A percentile compares a stretch with the other conserved stretches of the same genome.
Evolutionary conservation across 805 yeast genomes (phyloP).

Genomic region (Starmerella bombicola): DNA sequence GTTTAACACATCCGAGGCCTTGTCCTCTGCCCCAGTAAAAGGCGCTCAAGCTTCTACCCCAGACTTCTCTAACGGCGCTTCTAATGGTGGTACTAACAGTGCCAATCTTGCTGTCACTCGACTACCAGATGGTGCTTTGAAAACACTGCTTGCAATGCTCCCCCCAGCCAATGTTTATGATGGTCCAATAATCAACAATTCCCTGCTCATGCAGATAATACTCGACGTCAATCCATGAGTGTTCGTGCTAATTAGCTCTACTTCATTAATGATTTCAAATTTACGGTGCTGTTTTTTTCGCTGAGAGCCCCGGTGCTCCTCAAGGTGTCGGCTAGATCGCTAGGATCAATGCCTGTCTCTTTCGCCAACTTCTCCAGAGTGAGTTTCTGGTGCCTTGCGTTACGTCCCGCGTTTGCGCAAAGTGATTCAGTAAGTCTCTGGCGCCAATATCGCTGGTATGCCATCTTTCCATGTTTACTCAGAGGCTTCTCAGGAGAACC

Average conservation of each 20-base stretch:
- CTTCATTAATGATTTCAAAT: background rate
- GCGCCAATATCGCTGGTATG: constrained; percentile 71
- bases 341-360: constrained; percentile 28
- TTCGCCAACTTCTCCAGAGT: constrained; percentile 24
- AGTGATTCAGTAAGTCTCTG: constrained; percentile 31
- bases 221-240: background rate
- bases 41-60: background rate
- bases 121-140: constrained; percentile 2
- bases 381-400: background rate
- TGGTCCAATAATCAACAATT: constrained; percentile 19
- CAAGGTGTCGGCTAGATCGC: constrained; percentile 28
- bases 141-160: constrained; percentile 10
- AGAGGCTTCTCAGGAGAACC: constrained; percentile 93
- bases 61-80: background rate
- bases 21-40: background rate
- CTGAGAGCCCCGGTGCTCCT: constrained; percentile 24
- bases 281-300: background rate
- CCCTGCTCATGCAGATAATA: constrained; percentile 16
- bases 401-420: background rate
- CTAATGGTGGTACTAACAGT: background rate
- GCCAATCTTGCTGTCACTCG: background rate
- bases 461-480: constrained; percentile 63
- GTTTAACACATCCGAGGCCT: background rate
- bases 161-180: constrained; percentile 20
- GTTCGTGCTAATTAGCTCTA: background rate